Evolutionary conservation across 2,329 filamentous ascomycete genomes (phyloP).

Genomic region (Capronia epimyces): DNA sequence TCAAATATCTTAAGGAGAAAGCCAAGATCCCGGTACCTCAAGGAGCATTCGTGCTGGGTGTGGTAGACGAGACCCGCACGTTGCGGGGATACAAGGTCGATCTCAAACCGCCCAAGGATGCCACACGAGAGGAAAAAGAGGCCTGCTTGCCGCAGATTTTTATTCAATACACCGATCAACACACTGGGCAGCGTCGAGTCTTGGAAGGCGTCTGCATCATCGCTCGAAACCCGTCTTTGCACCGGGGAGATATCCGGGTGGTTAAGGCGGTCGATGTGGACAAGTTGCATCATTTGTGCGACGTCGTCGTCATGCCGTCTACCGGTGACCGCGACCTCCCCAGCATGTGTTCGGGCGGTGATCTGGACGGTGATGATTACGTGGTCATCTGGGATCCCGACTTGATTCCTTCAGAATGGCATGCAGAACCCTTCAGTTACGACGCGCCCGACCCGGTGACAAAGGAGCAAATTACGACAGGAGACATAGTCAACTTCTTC

Average conservation of each 20-base stretch:
- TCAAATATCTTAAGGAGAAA: conserved; percentile 89
- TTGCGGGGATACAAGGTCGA: conserved; percentile 65
- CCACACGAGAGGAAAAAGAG: conserved; percentile 41
- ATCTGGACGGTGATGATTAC: conserved; percentile 93
- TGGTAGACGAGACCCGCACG: conserved; percentile 74
- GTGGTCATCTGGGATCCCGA: conserved; percentile 84
- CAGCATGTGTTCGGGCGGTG: conserved; percentile 93
- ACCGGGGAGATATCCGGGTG: conserved; percentile 84
- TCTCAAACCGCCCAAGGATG: conserved; percentile 32
- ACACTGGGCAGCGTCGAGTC: conserved; percentile 54
- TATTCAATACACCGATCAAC: conserved; percentile 64
- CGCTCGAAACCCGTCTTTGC: conserved; percentile 86
- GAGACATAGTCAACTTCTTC: conserved; percentile 78
- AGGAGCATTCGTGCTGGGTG: conserved; percentile 82
- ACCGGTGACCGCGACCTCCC: conserved; percentile 77
- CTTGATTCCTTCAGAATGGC: conserved; percentile 65
- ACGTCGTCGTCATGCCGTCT: conserved; percentile 83
- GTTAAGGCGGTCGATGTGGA: conserved; percentile 75
- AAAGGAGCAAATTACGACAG: conserved; percentile 59
- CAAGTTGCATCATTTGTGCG: conserved; percentile 66
- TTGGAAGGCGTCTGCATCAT: conserved; percentile 75
- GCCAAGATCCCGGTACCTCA: conserved; percentile 75
- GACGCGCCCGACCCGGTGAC: conserved; percentile 54
- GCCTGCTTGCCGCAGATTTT: conserved; percentile 76
- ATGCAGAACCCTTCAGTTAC: conserved; percentile 73